Conservation (phyloP, 345 rosid species). For the Physaria fendleri region DNA sequence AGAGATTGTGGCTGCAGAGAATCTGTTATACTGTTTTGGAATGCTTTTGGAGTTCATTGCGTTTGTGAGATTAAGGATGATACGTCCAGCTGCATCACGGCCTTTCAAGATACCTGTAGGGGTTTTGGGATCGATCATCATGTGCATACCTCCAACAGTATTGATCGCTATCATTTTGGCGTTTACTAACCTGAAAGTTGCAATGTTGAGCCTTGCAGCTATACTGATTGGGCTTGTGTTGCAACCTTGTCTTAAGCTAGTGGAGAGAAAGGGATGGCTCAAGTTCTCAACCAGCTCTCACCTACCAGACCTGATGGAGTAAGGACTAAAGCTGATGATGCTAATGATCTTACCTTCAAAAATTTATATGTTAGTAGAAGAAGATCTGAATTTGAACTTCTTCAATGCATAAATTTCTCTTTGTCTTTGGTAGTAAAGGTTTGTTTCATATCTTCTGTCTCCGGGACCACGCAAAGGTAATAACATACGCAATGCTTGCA, state of each 20-base stretch:
- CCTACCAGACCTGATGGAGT: conserved; percentile 28
- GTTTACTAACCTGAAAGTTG: conserved; percentile 47
- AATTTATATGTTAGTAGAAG: not conserved
- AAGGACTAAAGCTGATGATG: not conserved
- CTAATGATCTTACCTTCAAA: not conserved
- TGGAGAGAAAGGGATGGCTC: conserved; percentile 49
- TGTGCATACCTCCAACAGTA: conserved; percentile 53
- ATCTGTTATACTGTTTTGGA: conserved; percentile 60
- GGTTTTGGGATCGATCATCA: conserved; percentile 46
- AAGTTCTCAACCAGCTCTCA: conserved; percentile 37
- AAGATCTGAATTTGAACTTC: not conserved
- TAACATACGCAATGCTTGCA: no score
- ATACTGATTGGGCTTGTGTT: conserved; percentile 45
- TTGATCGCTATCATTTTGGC: conserved; percentile 51
- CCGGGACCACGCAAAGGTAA: no score
- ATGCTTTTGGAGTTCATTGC: conserved; percentile 74
- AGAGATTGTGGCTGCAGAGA: conserved; percentile 76
- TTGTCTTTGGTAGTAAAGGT: no score
- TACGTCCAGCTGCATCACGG: conserved; percentile 39
- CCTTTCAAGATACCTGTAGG: conserved; percentile 68
- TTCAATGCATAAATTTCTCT: no score
- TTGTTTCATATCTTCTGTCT: no score
- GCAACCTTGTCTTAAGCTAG: conserved; percentile 41
- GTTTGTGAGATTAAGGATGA: conserved; percentile 46
- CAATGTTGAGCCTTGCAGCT: conserved; percentile 40